A percentile compares a stretch with the other conserved stretches of the same genome.
phyloP scores from a whole-genome alignment of 2,329 filamentous ascomycete genomes.

The Neopestalotiopsis rosae region DNA sequence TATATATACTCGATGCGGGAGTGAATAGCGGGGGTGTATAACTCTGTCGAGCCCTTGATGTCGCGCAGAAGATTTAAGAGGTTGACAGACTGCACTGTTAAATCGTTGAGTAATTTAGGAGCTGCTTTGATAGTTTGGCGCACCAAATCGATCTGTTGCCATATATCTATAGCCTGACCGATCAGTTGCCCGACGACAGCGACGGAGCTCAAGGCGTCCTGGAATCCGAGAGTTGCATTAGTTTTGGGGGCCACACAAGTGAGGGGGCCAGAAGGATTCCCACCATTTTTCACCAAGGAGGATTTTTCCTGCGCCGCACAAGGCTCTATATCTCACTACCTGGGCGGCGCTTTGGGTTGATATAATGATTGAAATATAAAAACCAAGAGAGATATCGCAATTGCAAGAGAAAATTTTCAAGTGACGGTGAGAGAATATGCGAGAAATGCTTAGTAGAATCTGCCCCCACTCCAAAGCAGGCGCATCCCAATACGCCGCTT shows the following conservation, averaged over 20 bases:
- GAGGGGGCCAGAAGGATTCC: neutral
- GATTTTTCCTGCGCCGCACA: neutral
- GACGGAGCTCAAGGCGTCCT: slow-evolving; percentile 12
- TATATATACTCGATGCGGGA: slow-evolving; percentile 8
- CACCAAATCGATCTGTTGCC: slow-evolving; percentile 17
- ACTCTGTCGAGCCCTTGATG: slow-evolving; percentile 1
- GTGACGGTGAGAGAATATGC: neutral
- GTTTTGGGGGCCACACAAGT: neutral
- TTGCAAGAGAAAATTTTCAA: neutral
- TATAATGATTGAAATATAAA: neutral
- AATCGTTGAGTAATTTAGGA: slow-evolving; percentile 6
- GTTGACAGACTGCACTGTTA: slow-evolving; percentile 5
- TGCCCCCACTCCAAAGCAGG: neutral
- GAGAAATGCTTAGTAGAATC: neutral
- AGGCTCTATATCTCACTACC: neutral
- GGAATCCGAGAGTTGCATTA: neutral
- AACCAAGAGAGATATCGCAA: neutral
- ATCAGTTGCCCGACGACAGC: slow-evolving; percentile 14
- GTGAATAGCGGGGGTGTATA: slow-evolving; percentile 8
- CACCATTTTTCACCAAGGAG: neutral
- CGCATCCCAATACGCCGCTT: too few relatives aligned
- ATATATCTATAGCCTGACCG: slow-evolving; percentile 9
- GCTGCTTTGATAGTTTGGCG: slow-evolving; percentile 11
- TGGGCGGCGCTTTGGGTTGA: neutral
- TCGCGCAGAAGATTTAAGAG: slow-evolving; percentile 7